phyloP scores from a whole-genome alignment of 129 eudicot species.

The Erigeron canadensis region DNA sequence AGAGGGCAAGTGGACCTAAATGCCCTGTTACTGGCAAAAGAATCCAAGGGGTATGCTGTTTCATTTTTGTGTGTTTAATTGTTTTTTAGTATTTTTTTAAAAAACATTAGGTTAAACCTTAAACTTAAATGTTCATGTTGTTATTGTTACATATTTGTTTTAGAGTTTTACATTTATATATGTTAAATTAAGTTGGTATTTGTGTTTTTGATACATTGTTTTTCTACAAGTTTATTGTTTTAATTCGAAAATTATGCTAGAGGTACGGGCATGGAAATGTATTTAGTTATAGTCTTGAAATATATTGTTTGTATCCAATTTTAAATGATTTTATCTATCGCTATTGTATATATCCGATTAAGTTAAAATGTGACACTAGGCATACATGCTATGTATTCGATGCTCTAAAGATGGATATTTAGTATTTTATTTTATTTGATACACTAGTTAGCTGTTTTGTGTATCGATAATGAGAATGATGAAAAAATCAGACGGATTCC shows the following conservation, averaged over 20 bases:
- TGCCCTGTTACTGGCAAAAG: conserved; percentile 87
- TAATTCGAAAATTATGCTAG: too few species aligned
- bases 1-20: conserved; percentile 86
- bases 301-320: too few species aligned
- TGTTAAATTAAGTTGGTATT: neutral
- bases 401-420: too few species aligned
- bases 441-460: neutral
- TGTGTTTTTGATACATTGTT: neutral
- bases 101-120: too few species aligned
- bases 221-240: too few species aligned
- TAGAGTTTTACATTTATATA: neutral
- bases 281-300: too few species aligned
- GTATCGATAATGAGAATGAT: conserved; percentile 30
- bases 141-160: neutral
- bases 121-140: neutral
- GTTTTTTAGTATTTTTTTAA: too few species aligned
- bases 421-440: neutral
- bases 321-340: neutral
- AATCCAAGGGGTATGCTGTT: conserved; percentile 73
- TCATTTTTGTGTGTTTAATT: neutral
- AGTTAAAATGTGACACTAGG: too few species aligned
- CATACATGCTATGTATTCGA: too few species aligned
- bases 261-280: too few species aligned
- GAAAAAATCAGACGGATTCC: conserved; percentile 30
- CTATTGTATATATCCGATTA: too few species aligned